Evolutionary conservation across 2,329 filamentous ascomycete genomes (phyloP), one percentile per base, ranked within the genome.

Genomic region (Cladosporium phlei): DNA sequence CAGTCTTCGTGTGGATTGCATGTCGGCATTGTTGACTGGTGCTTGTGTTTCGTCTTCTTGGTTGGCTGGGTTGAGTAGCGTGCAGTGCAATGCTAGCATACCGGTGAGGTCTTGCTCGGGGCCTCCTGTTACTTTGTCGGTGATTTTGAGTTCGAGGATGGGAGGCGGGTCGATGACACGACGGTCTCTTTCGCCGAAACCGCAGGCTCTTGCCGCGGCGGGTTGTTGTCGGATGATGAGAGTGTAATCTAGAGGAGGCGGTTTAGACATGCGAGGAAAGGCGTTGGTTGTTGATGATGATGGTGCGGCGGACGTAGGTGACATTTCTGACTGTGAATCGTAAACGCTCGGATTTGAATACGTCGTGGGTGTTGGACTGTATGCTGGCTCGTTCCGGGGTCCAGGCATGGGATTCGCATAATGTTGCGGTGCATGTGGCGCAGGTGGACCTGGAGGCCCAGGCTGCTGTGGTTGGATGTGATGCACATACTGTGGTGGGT

Each of bases 111-210:
- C 79, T 59, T 82, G 79, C 30, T 78, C 76, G 6, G 62, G 61
- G 20, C 85, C 67, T 34, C 71, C 69, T 11, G 69, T 73, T 27
- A 68, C 70, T 1, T 77, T 72, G 51, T 83, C 77, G 42, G 80
- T 78, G 47, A 88, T 78, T 21, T 74, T 71, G 37, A 91, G 76
- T 61, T 91, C 82, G 17, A 93, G 78, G 59, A 93, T 91, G 11
- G 87, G 87, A 2, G 87, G 87, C 30, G 87, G 87, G 60, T 93
- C 87, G 52, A 93, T 86, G 12, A 89, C 86, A 52, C 87, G 78
- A 29, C 87, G 79, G 61, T 93, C 87, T 53, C 86, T 76, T 66
- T 91, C 87, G 50, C 87, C 87, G 62, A 89, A 91, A 1, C 87
- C 87, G 59, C 87, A 93, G 32, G 86, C 86, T 55, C 87, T 76